Percentiles rank a stretch among this genome's conserved stretches.
Conservation (phyloP, 768 basidiomycete genomes). For the Mycena belliarum region DNA sequence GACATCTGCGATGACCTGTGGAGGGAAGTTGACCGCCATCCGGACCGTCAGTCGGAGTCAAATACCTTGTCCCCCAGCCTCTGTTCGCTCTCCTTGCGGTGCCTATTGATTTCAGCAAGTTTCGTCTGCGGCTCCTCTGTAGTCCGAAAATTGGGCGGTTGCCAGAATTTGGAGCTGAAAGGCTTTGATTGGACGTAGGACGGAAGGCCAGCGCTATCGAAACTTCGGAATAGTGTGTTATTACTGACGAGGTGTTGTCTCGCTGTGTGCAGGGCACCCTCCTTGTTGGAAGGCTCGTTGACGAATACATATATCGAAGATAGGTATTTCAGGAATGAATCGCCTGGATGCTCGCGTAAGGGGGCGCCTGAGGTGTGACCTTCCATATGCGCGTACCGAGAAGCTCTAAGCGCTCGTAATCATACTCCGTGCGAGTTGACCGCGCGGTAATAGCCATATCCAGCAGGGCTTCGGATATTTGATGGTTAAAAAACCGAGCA, state of each 20-base stretch:
- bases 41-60: neutral
- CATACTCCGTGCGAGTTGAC: slow-evolving; percentile 64
- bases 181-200: slow-evolving; percentile 73
- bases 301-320: slow-evolving; percentile 76
- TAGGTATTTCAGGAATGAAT: slow-evolving; percentile 82
- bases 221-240: slow-evolving; percentile 56
- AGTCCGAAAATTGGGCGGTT: slow-evolving; percentile 45
- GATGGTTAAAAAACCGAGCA: slow-evolving; percentile 59
- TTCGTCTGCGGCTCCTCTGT: slow-evolving; percentile 3
- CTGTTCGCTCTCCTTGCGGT: slow-evolving; percentile 36
- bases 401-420: slow-evolving; percentile 86
- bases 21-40: neutral
- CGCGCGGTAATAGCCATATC: slow-evolving; percentile 70
- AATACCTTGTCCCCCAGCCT: slow-evolving; percentile 79
- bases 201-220: slow-evolving; percentile 61
- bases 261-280: slow-evolving; percentile 66
- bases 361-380: neutral
- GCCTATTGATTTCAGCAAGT: neutral
- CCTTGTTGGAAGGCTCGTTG: slow-evolving; percentile 60
- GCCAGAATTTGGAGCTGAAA: slow-evolving; percentile 69
- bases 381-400: slow-evolving; percentile 53
- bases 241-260: slow-evolving; percentile 79
- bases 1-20: slow-evolving; percentile 79
- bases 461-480: slow-evolving; percentile 62
- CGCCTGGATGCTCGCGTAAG: slow-evolving; percentile 47